Conservation (phyloP, 441 rosid species). For the Macaranga tanarius region DNA sequence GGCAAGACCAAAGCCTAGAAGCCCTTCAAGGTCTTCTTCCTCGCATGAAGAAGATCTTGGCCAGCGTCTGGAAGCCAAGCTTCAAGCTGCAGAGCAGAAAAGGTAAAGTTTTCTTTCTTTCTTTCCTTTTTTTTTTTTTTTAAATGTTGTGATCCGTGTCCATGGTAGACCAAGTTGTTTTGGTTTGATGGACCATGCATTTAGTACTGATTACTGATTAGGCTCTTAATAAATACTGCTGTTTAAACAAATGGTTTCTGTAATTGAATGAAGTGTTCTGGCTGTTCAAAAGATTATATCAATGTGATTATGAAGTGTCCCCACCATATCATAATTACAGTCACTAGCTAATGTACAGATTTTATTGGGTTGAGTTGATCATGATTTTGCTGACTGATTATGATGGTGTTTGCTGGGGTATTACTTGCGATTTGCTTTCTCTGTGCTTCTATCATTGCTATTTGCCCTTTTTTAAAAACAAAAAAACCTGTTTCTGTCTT, state of each 20-base stretch:
- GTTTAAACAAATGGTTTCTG: neutral
- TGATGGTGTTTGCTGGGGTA: neutral
- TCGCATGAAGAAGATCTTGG: slow-evolving; percentile 36
- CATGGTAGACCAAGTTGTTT: neutral
- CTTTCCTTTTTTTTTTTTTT: too few species aligned
- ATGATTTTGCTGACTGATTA: neutral
- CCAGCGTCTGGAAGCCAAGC: slow-evolving; percentile 83
- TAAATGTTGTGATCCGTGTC: neutral
- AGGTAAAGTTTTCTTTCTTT: slow-evolving; percentile 52
- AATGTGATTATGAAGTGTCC: neutral
- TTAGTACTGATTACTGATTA: neutral
- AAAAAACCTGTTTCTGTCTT: neutral
- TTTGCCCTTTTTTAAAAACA: too few species aligned
- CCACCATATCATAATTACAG: neutral
- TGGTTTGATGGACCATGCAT: neutral
- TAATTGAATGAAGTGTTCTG: neutral
- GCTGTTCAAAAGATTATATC: neutral
- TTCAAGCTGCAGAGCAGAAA: slow-evolving; percentile 90
- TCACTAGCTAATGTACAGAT: neutral
- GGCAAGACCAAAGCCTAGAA: slow-evolving; percentile 82
- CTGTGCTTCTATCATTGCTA: neutral
- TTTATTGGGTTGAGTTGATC: neutral
- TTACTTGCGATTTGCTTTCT: neutral
- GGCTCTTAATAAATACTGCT: neutral
- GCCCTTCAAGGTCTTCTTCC: slow-evolving; percentile 36